Evolutionary conservation across 202 grass and related monocot species (phyloP).

Genomic region (Hordeum pubiflorum): DNA sequence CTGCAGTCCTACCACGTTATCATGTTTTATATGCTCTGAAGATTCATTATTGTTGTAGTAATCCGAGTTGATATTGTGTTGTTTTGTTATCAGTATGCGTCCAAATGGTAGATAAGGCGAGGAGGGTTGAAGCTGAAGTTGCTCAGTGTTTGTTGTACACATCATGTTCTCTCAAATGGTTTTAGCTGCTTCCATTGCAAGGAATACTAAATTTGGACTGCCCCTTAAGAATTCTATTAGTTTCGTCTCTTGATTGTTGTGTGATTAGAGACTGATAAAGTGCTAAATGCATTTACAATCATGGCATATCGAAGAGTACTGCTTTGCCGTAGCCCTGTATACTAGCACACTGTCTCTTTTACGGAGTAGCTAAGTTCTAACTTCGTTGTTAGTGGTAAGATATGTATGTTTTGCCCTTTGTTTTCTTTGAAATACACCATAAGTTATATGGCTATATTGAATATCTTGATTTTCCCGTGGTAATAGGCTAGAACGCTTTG

Average conservation of each 20-base stretch:
- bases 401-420: background rate
- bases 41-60: background rate
- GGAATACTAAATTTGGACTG: background rate
- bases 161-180: background rate
- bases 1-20: background rate
- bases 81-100: background rate
- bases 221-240: background rate
- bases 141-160: background rate
- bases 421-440: background rate
- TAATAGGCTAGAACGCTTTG: background rate
- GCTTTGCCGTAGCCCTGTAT: background rate
- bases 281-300: background rate
- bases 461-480: background rate
- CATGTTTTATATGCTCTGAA: background rate
- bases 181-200: background rate
- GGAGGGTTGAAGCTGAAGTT: background rate
- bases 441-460: background rate
- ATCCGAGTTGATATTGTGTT: background rate
- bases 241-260: background rate
- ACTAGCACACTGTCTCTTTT: too few species aligned
- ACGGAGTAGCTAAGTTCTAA: background rate
- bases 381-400: background rate
- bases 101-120: background rate
- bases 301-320: background rate
- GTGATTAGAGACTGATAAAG: background rate